Evolutionary conservation across 108 stramenopile species (phyloP).

Genomic region (Skeletonema potamos): DNA sequence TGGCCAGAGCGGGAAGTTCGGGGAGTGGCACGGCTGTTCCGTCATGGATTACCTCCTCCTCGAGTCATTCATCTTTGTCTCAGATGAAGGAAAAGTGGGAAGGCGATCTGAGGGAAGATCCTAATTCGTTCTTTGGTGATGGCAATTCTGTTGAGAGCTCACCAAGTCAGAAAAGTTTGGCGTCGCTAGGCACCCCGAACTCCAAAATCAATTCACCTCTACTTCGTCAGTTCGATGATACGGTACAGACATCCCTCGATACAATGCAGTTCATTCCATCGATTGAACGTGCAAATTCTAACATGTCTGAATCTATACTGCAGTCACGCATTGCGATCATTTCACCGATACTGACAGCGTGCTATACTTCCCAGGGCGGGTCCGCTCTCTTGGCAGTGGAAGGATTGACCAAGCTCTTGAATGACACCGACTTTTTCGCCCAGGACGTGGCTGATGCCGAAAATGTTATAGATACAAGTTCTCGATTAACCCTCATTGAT

Average conservation of each 20-base stretch:
- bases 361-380: constrained; percentile 87
- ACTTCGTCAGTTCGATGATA: constrained; percentile 24
- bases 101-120: constrained; percentile 8
- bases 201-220: constrained; percentile 5
- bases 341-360: constrained; percentile 82
- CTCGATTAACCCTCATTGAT: constrained; percentile 72
- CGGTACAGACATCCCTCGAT: constrained; percentile 53
- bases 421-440: constrained; percentile 68
- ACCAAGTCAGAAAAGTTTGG: constrained; percentile 20
- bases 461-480: constrained; percentile 23
- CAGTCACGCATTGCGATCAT: constrained; percentile 64
- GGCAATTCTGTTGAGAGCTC: background rate
- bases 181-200: constrained; percentile 11
- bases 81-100: background rate
- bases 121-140: background rate
- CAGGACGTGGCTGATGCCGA: constrained; percentile 51
- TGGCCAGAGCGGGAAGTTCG: constrained; percentile 50
- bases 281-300: constrained; percentile 48
- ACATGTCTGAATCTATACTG: constrained; percentile 17
- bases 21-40: constrained; percentile 31
- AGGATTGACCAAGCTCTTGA: constrained; percentile 67
- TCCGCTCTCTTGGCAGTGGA: constrained; percentile 79
- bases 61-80: constrained; percentile 11
- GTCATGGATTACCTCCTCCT: constrained; percentile 40
- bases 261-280: constrained; percentile 78